These are phyloP conservation scores for Neonectria punicea DNA, from an alignment of 2,329 filamentous ascomycete species.

Conservation along the genomic window DNA sequence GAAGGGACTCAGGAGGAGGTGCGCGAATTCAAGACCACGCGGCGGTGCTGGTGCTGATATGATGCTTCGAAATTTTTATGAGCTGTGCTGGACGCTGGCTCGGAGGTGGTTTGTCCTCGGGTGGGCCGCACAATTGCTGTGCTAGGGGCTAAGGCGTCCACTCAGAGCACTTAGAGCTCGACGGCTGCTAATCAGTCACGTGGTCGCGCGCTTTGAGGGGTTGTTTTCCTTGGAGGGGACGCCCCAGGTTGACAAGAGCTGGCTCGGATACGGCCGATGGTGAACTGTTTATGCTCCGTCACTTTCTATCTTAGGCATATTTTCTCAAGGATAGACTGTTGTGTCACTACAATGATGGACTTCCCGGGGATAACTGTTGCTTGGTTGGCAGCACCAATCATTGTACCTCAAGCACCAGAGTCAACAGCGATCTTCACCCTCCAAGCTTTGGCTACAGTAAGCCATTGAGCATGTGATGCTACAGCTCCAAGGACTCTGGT, in stretches of 20 bases:
- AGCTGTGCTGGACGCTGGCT: constrained; percentile 40
- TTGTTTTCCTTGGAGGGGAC: no score
- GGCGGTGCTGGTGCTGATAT: constrained; percentile 36
- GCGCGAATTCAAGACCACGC: constrained; percentile 38
- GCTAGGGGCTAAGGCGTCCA: constrained; percentile 31
- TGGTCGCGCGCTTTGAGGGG: constrained; percentile 19
- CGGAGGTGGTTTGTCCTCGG: constrained; percentile 26
- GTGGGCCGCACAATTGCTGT: constrained; percentile 31
- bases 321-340: neutral
- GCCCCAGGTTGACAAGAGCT: neutral
- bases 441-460: neutral
- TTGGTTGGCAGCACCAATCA: neutral
- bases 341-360: neutral
- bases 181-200: constrained; percentile 35
- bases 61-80: constrained; percentile 52
- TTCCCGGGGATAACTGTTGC: neutral
- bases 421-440: neutral
- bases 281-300: neutral
- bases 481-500: neutral
- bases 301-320: neutral
- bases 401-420: neutral
- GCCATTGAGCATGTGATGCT: constrained; percentile 1
- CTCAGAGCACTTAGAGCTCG: constrained; percentile 36
- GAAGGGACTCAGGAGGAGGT: constrained; percentile 24
- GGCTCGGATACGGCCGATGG: neutral